phyloP scores from a whole-genome alignment of 805 yeast species.

The Hanseniaspora valbyensis region DNA sequence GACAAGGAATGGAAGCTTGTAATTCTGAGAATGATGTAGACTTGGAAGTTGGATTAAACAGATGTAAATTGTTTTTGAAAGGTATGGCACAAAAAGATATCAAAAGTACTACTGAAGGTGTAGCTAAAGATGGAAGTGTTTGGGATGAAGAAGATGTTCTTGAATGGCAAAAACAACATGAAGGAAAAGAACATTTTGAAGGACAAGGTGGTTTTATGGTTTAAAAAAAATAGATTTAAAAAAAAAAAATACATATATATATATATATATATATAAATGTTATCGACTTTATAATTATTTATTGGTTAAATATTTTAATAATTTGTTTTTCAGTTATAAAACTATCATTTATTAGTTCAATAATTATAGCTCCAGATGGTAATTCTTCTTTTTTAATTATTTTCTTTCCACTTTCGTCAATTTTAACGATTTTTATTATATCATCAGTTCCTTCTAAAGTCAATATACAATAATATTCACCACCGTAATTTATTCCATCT shows the following conservation, averaged over 20 bases:
- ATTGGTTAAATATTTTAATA: slow-evolving; percentile 1
- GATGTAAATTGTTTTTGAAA: slow-evolving; percentile 82
- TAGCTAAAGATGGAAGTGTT: slow-evolving; percentile 14
- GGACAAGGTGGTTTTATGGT: slow-evolving; percentile 11
- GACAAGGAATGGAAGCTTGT: slow-evolving; percentile 53
- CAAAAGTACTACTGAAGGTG: slow-evolving; percentile 8
- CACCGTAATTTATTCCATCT: not conserved
- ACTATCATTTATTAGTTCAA: slow-evolving; percentile 10
- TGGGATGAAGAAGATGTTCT: slow-evolving; percentile 14
- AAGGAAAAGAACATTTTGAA: not conserved
- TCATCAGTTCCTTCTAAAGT: slow-evolving; percentile 6
- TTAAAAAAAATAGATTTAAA: not conserved
- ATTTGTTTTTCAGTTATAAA: slow-evolving; percentile 10
- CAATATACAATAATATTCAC: slow-evolving; percentile 5
- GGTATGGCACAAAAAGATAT: slow-evolving; percentile 68
- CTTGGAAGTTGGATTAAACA: slow-evolving; percentile 91
- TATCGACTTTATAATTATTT: too few relatives aligned
- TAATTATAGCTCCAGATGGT: not conserved
- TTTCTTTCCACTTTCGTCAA: not conserved
- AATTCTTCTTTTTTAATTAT: not conserved
- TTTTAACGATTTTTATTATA: not conserved
- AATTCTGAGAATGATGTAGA: slow-evolving; percentile 59
- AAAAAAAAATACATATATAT: not conserved
- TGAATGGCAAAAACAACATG: slow-evolving; percentile 5
- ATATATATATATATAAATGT: too few relatives aligned